Evolutionary conservation across 768 basidiomycete species (phyloP).

Genomic region (Chiua virens): DNA sequence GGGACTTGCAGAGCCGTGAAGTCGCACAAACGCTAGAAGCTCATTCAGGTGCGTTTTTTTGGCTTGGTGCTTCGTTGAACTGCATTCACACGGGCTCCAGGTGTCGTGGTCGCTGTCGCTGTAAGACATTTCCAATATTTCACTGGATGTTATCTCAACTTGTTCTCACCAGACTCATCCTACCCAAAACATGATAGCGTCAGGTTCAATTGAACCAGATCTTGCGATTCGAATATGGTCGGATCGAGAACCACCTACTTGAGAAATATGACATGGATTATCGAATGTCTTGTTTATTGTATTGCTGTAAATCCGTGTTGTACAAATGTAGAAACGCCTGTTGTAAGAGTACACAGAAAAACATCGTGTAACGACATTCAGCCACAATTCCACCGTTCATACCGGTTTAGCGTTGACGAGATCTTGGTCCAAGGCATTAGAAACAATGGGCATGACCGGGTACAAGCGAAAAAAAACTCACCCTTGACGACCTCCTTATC

Average conservation of each 20-base stretch:
- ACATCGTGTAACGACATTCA: background rate
- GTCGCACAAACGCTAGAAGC: slow-evolving; percentile 79
- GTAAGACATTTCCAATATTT: slow-evolving; percentile 47
- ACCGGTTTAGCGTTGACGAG: slow-evolving; percentile 61
- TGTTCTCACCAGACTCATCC: slow-evolving; percentile 68
- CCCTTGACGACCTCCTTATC: slow-evolving; percentile 79
- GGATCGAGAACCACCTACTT: slow-evolving; percentile 39
- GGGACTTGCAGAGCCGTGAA: slow-evolving; percentile 88
- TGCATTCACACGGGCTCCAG: slow-evolving; percentile 9
- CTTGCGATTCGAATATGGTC: slow-evolving; percentile 82
- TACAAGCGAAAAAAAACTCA: slow-evolving; percentile 40
- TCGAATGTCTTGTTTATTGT: slow-evolving; percentile 4
- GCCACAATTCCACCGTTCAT: slow-evolving; percentile 1
- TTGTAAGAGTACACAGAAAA: slow-evolving; percentile 15
- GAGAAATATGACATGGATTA: background rate
- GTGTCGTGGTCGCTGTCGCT: slow-evolving; percentile 78
- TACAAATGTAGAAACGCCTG: slow-evolving; percentile 8
- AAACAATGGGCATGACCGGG: background rate
- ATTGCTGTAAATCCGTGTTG: slow-evolving; percentile 3
- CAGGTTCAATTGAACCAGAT: slow-evolving; percentile 84
- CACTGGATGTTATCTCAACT: background rate
- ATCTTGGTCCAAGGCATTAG: slow-evolving; percentile 37
- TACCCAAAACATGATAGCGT: slow-evolving; percentile 81
- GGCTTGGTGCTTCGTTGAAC: background rate
- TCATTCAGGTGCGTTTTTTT: slow-evolving; percentile 56